Evolutionary conservation across 306 rosid species (phyloP).

Genomic region (Rosa chinensis): DNA sequence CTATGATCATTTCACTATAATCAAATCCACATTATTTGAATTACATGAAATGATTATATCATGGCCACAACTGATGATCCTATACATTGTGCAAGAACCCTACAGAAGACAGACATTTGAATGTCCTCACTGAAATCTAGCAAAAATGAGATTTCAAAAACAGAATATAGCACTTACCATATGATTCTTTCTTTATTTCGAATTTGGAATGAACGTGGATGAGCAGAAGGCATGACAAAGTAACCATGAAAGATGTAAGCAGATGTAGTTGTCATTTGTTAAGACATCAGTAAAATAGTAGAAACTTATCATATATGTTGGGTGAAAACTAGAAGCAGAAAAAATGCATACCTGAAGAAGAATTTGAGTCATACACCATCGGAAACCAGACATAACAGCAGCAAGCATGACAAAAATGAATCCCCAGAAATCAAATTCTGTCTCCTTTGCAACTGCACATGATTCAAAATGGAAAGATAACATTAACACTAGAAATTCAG

Average conservation of each 20-base stretch:
- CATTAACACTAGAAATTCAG: conserved; percentile 20
- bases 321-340: conserved; percentile 16
- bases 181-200: conserved; percentile 79
- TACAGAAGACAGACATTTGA: not conserved
- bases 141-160: conserved; percentile 17
- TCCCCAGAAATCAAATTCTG: conserved; percentile 87
- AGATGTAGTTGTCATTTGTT: conserved; percentile 18
- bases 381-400: conserved; percentile 98
- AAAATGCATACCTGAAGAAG: conserved; percentile 77
- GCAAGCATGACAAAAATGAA: conserved; percentile 96
- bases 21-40: not conserved
- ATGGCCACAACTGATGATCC: conserved; percentile 1
- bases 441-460: conserved; percentile 74
- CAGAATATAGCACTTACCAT: conserved; percentile 60
- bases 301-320: not conserved
- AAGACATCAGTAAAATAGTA: not conserved
- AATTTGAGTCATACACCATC: conserved; percentile 98
- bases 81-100: not conserved
- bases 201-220: conserved; percentile 33
- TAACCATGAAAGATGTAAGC: conserved; percentile 38
- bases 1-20: not conserved
- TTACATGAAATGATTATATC: not conserved
- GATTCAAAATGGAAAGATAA: conserved; percentile 16
- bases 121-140: not conserved
- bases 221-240: conserved; percentile 37